Base-by-base conservation (phyloP, 2,329 filamentous ascomycete species). In the Verticillium albo-atrum region DNA sequence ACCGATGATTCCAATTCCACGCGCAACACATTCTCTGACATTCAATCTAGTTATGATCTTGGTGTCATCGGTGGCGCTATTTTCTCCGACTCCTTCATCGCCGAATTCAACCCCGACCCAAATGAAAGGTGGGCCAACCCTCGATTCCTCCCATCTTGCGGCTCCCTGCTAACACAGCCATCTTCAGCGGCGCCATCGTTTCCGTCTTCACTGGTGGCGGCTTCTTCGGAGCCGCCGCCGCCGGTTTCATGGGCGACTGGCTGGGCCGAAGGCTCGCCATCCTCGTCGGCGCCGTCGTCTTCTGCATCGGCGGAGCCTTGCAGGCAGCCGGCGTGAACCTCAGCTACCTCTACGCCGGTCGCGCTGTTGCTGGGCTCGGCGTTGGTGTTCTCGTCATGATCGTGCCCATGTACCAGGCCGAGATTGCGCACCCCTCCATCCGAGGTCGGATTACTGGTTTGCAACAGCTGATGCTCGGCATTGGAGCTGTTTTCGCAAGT, bases 391-490 rank as follows among this genome's bases (percentile, higher is more conserved):
- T 77, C 52, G 67, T 68, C 57, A 75, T 74, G 72, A 71, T 72
- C n/a, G 69, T 76, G 55, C 73, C 90, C 1, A 73, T 93, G 0
- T 93, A 92, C 70, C 90, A 93, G 70, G 89, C 88, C 20, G 91
- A 95, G 68, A 80, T 93, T 26, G 86, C 88, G 2, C 90, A 94
- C 70, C 91, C 90, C 1, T 82, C 81, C 61, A 93, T 94, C 67
- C 84, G 90, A 69, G 91, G 90, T 9, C 80, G 86, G 60, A 82
- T 94, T 32, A 92, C 89, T 0, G 83, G 85, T 25, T 77, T 94
- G 3, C 90, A 93, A 71, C 90, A 93, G 67, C 92, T 93, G 68
- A 93, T 93, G 89, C 71, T 93, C 55, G 90, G 89, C 1, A 83
- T 94, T 30, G 90, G 91, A 59, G 78, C 89, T 10, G 81, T 95